Percentiles rank a stretch among this genome's conserved stretches.
phyloP scores from a whole-genome alignment of 1,139 yeast genomes.

The Geotrichum macrosporum region DNA sequence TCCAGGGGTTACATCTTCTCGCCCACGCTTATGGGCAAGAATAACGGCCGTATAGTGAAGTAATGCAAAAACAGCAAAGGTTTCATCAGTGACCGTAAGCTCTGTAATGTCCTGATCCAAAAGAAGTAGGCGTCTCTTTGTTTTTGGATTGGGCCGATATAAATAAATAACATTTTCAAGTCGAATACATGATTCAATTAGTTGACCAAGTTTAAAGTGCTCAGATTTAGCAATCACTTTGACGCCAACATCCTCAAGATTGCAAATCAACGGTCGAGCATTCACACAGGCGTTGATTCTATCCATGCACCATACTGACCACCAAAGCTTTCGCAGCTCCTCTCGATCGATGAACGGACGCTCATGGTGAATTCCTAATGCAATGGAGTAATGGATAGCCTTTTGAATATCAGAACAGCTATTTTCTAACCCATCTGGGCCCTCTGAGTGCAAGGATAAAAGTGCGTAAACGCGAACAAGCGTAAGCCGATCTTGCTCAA shows the following conservation, averaged over 20 bases:
- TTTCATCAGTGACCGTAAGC: conserved; percentile 28
- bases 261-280: conserved; percentile 40
- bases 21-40: conserved; percentile 35
- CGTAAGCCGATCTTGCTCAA: conserved; percentile 43
- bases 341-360: conserved; percentile 35
- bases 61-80: conserved; percentile 32
- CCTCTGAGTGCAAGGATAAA: conserved; percentile 35
- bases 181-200: conserved; percentile 36
- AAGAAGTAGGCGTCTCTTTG: conserved; percentile 17
- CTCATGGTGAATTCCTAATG: conserved; percentile 42
- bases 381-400: conserved; percentile 41
- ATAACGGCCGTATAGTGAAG: conserved; percentile 35
- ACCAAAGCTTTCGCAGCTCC: conserved; percentile 40
- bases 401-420: conserved; percentile 41
- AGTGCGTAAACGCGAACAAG: conserved; percentile 40
- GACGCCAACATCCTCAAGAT: conserved; percentile 41
- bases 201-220: conserved; percentile 31
- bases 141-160: conserved; percentile 36
- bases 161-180: conserved; percentile 39
- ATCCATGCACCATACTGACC: conserved; percentile 43
- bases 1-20: conserved; percentile 11
- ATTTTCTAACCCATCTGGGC: conserved; percentile 42
- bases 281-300: conserved; percentile 42
- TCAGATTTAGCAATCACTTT: conserved; percentile 33
- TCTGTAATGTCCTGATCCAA: conserved; percentile 18